A percentile compares a stretch with the other conserved stretches of the same genome.
Evolutionary conservation across 441 rosid genomes (phyloP).

Genomic region (Pelargonium fulgidum): DNA sequence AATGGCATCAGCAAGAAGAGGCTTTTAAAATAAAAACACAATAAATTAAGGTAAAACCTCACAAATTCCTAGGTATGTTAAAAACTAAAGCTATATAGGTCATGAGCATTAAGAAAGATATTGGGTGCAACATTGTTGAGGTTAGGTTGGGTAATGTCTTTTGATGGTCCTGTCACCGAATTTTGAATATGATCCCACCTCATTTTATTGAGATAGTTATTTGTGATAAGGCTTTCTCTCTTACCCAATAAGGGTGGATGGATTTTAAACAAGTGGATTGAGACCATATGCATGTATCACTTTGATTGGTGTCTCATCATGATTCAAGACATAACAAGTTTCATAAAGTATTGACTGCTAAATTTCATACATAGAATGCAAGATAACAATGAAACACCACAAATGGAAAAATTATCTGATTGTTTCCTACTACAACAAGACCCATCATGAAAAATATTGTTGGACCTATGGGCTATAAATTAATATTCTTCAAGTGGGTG

Average conservation of each 20-base stretch:
- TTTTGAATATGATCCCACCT: background rate
- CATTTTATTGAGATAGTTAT: background rate
- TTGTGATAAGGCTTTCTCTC: background rate
- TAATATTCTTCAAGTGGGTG: no score
- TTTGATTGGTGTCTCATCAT: no score
- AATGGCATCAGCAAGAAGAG: background rate
- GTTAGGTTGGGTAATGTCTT: background rate
- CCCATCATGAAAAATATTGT: no score
- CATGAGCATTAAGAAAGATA: background rate
- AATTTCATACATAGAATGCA: no score
- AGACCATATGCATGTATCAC: no score
- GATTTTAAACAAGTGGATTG: background rate
- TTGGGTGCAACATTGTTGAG: background rate
- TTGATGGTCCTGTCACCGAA: no score
- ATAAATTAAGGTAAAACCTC: background rate
- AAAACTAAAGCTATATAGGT: constrained; percentile 1
- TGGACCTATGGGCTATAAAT: no score
- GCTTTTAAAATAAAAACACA: background rate
- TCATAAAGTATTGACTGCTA: no score
- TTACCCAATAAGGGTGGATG: constrained; percentile 3
- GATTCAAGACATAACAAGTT: no score
- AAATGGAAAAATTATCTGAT: no score
- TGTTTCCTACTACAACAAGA: no score
- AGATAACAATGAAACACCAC: no score
- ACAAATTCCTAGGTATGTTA: background rate